These are phyloP conservation scores for Rosa rugosa DNA, from an alignment of 306 rosid genomes.

Conservation along the genomic window DNA sequence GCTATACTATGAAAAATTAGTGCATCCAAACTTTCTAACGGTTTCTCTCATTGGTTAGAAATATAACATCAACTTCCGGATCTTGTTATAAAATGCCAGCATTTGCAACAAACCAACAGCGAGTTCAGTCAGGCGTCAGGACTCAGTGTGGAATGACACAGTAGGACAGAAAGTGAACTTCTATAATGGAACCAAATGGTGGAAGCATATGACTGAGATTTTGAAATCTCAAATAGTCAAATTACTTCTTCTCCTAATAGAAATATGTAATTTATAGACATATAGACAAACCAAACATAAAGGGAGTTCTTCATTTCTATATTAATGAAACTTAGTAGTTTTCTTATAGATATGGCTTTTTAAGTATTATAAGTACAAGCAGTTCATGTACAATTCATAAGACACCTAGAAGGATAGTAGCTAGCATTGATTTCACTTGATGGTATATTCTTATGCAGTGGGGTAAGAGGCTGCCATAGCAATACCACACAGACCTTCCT, in stretches of 20 bases:
- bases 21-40: neutral
- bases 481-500: neutral
- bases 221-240: neutral
- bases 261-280: no score
- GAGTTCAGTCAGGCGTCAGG: neutral
- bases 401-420: no score
- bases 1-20: no score
- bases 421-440: neutral
- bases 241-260: neutral
- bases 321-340: neutral
- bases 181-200: neutral
- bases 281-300: neutral
- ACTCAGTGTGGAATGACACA: neutral
- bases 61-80: neutral
- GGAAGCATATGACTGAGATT: neutral
- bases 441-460: neutral
- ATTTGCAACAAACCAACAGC: neutral
- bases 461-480: constrained; percentile 8
- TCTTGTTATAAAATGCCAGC: neutral
- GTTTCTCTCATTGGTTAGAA: no score
- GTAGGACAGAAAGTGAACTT: neutral
- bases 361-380: neutral
- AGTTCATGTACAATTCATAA: neutral
- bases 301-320: neutral
- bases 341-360: neutral